Percentiles rank a stretch among this genome's conserved stretches.
These are phyloP conservation scores for Boletus vinaceobasis DNA, from an alignment of 768 basidiomycete species.

Conservation along the genomic window DNA sequence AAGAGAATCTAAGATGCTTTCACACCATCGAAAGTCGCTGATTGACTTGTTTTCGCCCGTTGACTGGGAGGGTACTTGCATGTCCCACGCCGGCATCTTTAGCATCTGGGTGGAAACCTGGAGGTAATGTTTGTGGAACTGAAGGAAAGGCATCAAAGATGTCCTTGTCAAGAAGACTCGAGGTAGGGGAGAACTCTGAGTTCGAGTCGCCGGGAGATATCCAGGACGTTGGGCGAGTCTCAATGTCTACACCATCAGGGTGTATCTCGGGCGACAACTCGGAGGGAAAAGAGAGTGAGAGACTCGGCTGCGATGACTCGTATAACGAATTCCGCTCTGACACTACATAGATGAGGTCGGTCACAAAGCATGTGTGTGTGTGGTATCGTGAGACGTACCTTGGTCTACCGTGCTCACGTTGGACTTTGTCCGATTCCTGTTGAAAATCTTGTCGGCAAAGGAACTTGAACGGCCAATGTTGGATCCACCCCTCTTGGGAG, in stretches of 20 bases:
- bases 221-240: slow-evolving; percentile 43
- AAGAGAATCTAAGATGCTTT: slow-evolving; percentile 11
- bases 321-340: slow-evolving; percentile 30
- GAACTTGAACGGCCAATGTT: slow-evolving; percentile 47
- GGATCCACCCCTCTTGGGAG: slow-evolving; percentile 49
- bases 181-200: slow-evolving; percentile 37
- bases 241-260: slow-evolving; percentile 9
- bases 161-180: slow-evolving; percentile 48
- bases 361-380: background rate
- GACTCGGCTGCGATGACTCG: slow-evolving; percentile 21
- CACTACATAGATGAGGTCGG: background rate
- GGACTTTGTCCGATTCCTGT: slow-evolving; percentile 52
- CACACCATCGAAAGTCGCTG: slow-evolving; percentile 25
- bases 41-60: slow-evolving; percentile 24
- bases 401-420: slow-evolving; percentile 43
- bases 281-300: slow-evolving; percentile 21
- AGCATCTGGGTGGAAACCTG: slow-evolving; percentile 21
- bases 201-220: slow-evolving; percentile 43
- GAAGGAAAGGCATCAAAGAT: slow-evolving; percentile 72
- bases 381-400: slow-evolving; percentile 35
- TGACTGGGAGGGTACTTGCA: slow-evolving; percentile 26
- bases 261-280: slow-evolving; percentile 16
- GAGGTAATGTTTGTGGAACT: slow-evolving; percentile 53
- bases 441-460: slow-evolving; percentile 60
- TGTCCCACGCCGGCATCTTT: slow-evolving; percentile 13